Percentiles rank a stretch among this genome's conserved stretches.
Conservation (phyloP, 257 asterid genomes). For the Rehmannia glutinosa region DNA sequence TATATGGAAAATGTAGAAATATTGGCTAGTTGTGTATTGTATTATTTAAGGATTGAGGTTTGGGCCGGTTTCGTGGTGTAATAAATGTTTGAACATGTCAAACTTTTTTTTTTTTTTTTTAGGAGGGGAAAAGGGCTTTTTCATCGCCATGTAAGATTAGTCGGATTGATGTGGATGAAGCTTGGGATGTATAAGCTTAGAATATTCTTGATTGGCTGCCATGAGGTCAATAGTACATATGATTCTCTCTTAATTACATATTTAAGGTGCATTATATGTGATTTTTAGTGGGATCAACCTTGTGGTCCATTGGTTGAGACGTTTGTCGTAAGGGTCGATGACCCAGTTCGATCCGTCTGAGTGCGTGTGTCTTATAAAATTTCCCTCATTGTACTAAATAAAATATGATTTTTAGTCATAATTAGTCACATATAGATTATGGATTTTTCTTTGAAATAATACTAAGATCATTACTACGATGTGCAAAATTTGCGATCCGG, state of each 20-base stretch:
- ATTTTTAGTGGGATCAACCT: too few relatives aligned
- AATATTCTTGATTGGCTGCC: conserved; percentile 26
- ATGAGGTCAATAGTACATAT: not conserved
- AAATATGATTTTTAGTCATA: too few relatives aligned
- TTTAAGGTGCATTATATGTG: not conserved
- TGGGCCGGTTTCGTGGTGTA: conserved; percentile 52
- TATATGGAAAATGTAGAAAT: not conserved
- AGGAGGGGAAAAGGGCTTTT: conserved; percentile 13
- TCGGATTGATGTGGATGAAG: conserved; percentile 1
- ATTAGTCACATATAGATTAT: too few relatives aligned
- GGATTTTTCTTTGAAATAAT: too few relatives aligned
- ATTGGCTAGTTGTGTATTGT: conserved; percentile 19
- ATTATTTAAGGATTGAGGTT: not conserved
- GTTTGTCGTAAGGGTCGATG: too few relatives aligned
- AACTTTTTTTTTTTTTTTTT: conserved; percentile 6
- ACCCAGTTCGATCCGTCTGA: too few relatives aligned
- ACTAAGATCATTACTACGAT: not conserved
- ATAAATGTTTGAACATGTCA: conserved; percentile 61
- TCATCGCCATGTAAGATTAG: conserved; percentile 14
- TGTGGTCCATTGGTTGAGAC: too few relatives aligned
- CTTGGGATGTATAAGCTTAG: not conserved
- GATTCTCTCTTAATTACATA: not conserved
- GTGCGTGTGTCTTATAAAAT: too few relatives aligned
- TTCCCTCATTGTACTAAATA: too few relatives aligned
- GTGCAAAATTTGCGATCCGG: not conserved